Percentiles rank a stretch among this genome's conserved stretches.
These are phyloP conservation scores for Cutaneotrichosporon mucoides DNA, from an alignment of 1,284 basidiomycete genomes.

Conservation along the genomic window DNA sequence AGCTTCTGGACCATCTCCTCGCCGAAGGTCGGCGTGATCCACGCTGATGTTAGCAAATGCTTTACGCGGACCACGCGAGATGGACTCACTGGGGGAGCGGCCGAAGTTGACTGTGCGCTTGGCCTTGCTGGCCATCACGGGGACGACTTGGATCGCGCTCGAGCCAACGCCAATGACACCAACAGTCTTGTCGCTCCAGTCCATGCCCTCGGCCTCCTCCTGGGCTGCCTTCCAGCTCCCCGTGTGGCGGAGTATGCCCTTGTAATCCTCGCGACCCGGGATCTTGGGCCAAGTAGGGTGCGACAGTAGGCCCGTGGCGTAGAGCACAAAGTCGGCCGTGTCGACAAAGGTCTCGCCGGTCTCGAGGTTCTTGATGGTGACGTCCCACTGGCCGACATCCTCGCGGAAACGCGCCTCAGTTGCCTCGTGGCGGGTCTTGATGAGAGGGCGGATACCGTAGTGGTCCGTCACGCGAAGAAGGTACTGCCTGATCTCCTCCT, in stretches of 20 bases:
- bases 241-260: slow-evolving; percentile 29
- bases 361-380: slow-evolving; percentile 16
- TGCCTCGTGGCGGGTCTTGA: slow-evolving; percentile 29
- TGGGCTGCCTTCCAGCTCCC: slow-evolving; percentile 19
- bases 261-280: slow-evolving; percentile 25
- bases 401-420: slow-evolving; percentile 25
- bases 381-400: slow-evolving; percentile 25
- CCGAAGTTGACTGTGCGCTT: slow-evolving; percentile 28
- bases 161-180: slow-evolving; percentile 20
- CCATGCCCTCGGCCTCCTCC: slow-evolving; percentile 18
- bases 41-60: slow-evolving; percentile 12
- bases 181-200: slow-evolving; percentile 14
- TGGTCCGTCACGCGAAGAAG: slow-evolving; percentile 21
- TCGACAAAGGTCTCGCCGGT: slow-evolving; percentile 16
- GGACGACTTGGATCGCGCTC: slow-evolving; percentile 29
- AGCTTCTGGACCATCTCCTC: slow-evolving; percentile 17
- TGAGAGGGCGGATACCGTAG: slow-evolving; percentile 21
- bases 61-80: no score
- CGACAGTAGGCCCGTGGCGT: slow-evolving; percentile 25
- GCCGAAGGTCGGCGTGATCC: slow-evolving; percentile 28
- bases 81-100: slow-evolving; percentile 12
- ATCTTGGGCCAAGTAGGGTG: slow-evolving; percentile 36
- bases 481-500: slow-evolving; percentile 33
- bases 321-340: slow-evolving; percentile 31
- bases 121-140: slow-evolving; percentile 18